Evolutionary conservation across 805 yeast species (phyloP), one percentile per base, ranked within the genome.

Genomic region (Saturnispora quitensis): DNA sequence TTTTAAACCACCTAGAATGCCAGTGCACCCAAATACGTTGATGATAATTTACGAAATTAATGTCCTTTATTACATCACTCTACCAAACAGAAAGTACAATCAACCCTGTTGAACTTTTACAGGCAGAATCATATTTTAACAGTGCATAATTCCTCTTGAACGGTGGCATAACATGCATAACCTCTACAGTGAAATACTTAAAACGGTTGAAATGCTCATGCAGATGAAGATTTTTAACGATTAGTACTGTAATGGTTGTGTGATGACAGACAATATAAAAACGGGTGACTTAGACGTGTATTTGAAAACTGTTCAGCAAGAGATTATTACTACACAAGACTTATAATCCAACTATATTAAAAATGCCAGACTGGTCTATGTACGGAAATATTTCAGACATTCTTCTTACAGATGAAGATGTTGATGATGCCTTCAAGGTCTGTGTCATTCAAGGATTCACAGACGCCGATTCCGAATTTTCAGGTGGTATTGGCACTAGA

Each of bases 401-500:
- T 31, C 25, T 40, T 6, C 45, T 56, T 17, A 48, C 50, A 4
- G 57, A 57, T 36, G 55, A 51, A 9, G 33, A 33, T 31, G 56
- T 58, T 5, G 43, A 51, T 5, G 61, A 58, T 43, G 57, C 56
- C 7, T 57, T 56, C 48, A 58, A 58, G 45, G 48, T 53, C 8
- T 58, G 61, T 52, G 55, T 55, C n/a, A 35, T 58, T 3, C 51
- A 57, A 43, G 65, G 61, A 44, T 50, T 54, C 6, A 59, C 55
- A 15, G 55, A 48, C 18, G 55, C 55, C 10, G 59, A 47, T 2
- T 53, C 58, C 17, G 57, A 53, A 8, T 61, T 59, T 45, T 34
- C 50, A 12, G 64, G 66, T 27, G 51, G 74, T 40, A 43, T 50
- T 40, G 64, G 63, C 22, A 62, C 64, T 2, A 70, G 87, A 60